Percentiles rank a stretch among this genome's conserved stretches.
Conservation (phyloP, 2,329 filamentous ascomycete genomes). For the Sclerotinia glacialis region DNA sequence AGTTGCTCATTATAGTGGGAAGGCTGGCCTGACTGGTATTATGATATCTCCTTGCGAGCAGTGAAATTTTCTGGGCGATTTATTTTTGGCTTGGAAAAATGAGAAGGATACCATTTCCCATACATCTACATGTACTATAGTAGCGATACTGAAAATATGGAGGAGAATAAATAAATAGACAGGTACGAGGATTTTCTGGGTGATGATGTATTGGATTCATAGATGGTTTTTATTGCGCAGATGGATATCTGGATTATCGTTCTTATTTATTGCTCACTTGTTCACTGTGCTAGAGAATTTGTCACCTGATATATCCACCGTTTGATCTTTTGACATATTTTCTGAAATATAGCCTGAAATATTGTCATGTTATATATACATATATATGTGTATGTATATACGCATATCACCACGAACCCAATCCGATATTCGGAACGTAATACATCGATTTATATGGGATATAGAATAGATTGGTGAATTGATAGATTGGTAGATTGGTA, state of each 20-base stretch:
- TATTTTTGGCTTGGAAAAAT: neutral
- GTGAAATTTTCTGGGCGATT: neutral
- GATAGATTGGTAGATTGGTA: too few relatives aligned
- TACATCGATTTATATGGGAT: too few relatives aligned
- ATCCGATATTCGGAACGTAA: too few relatives aligned
- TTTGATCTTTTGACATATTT: too few relatives aligned
- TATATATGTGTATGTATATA: too few relatives aligned
- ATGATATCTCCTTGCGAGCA: neutral
- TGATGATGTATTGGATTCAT: neutral
- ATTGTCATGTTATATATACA: too few relatives aligned
- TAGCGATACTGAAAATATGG: neutral
- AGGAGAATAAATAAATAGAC: neutral
- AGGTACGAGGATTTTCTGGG: too few relatives aligned
- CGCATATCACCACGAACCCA: too few relatives aligned
- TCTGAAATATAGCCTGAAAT: too few relatives aligned
- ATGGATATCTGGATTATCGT: neutral
- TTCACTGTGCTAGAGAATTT: neutral
- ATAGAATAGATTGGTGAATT: too few relatives aligned
- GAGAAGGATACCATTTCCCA: slow-evolving; percentile 1
- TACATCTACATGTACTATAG: neutral
- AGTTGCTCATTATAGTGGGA: neutral
- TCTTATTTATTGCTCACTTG: neutral
- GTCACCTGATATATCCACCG: too few relatives aligned
- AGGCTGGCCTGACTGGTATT: slow-evolving; percentile 1
- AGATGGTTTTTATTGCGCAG: neutral